phyloP scores from a whole-genome alignment of 2,329 filamentous ascomycete species.

The Pseudocercospora fuligena region DNA sequence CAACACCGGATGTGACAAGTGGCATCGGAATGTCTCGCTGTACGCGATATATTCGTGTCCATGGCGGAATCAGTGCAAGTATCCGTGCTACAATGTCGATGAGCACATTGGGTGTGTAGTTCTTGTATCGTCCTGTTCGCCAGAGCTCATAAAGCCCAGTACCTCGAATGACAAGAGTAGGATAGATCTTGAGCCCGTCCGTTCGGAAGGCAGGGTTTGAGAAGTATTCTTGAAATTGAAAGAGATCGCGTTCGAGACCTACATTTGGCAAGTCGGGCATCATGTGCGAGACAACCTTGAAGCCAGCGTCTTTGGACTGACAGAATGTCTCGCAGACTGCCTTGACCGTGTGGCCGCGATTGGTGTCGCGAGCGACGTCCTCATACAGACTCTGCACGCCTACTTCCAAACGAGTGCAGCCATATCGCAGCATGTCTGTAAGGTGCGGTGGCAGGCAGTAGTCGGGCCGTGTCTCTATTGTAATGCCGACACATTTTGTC shows the following conservation, averaged over 20 bases:
- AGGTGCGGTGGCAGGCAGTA: constrained; percentile 97
- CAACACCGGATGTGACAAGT: constrained; percentile 95
- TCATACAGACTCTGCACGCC: constrained; percentile 97
- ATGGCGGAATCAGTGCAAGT: constrained; percentile 88
- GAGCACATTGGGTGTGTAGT: constrained; percentile 96
- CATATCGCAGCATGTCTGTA: constrained; percentile 95
- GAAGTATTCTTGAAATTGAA: constrained; percentile 97
- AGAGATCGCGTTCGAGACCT: constrained; percentile 95
- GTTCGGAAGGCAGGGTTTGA: constrained; percentile 95
- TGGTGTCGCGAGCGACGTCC: constrained; percentile 97
- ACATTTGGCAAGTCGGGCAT: constrained; percentile 99
- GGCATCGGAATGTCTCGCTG: constrained; percentile 99
- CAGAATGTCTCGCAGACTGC: constrained; percentile 96
- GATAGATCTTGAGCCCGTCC: constrained; percentile 97
- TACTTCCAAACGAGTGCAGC: constrained; percentile 91
- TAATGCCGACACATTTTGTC: constrained; percentile 97
- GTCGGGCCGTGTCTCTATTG: constrained; percentile 95
- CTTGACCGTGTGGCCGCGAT: constrained; percentile 93
- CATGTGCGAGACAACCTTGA: constrained; percentile 99
- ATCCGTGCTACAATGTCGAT: constrained; percentile 97
- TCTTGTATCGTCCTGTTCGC: constrained; percentile 96
- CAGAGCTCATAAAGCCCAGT: constrained; percentile 97
- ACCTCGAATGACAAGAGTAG: constrained; percentile 93
- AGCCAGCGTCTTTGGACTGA: constrained; percentile 95
- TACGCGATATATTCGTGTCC: constrained; percentile 98